Evolutionary conservation across 2,329 filamentous ascomycete species (phyloP).

Genomic region (Macroventuria anomochaeta): DNA sequence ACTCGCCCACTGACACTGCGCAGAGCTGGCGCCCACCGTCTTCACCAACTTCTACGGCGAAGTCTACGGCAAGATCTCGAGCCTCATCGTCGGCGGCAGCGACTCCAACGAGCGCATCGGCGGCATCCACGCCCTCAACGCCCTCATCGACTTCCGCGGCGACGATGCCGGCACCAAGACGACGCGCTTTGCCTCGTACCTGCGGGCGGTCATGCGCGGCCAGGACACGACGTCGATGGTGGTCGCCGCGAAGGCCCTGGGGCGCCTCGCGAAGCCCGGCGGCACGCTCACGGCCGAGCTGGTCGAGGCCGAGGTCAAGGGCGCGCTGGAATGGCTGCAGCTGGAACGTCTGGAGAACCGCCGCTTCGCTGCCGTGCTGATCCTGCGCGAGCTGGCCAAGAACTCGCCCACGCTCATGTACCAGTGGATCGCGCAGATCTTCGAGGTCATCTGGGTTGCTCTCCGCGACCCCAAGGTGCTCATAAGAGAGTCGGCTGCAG

Average conservation of each 20-base stretch:
- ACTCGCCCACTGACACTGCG: conserved; percentile 25
- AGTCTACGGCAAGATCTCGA: conserved; percentile 69
- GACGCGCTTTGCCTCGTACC: conserved; percentile 88
- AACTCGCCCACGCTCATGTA: conserved; percentile 97
- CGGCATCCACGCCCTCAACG: conserved; percentile 89
- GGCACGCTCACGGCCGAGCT: conserved; percentile 93
- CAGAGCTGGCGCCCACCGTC: conserved; percentile 80
- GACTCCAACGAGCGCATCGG: conserved; percentile 89
- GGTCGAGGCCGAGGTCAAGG: conserved; percentile 96
- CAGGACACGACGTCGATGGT: conserved; percentile 93
- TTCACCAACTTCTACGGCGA: conserved; percentile 75
- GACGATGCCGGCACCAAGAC: conserved; percentile 94
- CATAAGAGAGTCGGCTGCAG: conserved; percentile 88
- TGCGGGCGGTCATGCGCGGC: conserved; percentile 85
- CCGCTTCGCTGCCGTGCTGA: conserved; percentile 89
- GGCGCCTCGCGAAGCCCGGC: conserved; percentile 88
- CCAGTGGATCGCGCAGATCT: conserved; percentile 90
- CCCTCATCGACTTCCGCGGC: conserved; percentile 93
- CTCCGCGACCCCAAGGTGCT: conserved; percentile 87
- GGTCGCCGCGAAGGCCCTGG: conserved; percentile 84
- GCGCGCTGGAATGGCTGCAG: conserved; percentile 94
- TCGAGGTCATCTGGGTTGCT: conserved; percentile 95
- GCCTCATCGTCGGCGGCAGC: conserved; percentile 81
- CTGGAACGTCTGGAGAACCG: conserved; percentile 92
- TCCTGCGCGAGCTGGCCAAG: conserved; percentile 86